phyloP scores from a whole-genome alignment of 2,329 filamentous ascomycete genomes.

The Cryphonectria nitschkei region DNA sequence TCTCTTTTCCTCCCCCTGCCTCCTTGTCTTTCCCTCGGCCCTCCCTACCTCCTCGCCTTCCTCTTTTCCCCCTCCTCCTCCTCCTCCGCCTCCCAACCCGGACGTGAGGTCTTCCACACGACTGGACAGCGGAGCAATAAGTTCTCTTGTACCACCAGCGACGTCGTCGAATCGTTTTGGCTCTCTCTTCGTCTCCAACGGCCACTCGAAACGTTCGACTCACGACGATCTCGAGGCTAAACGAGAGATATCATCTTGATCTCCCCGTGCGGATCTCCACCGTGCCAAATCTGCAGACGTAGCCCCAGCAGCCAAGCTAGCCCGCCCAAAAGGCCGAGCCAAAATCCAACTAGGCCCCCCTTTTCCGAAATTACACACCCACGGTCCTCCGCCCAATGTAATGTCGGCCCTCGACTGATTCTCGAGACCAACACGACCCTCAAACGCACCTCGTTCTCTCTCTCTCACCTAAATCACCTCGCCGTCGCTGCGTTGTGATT shows the following conservation, averaged over 20 bases:
- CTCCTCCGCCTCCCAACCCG: too few species aligned
- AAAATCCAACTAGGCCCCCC: slow-evolving; percentile 25
- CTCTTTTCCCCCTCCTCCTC: not conserved
- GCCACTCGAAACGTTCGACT: not conserved
- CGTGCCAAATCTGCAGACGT: slow-evolving; percentile 16
- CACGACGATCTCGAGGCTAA: slow-evolving; percentile 24
- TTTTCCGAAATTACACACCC: slow-evolving; percentile 27
- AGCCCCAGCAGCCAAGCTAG: slow-evolving; percentile 16
- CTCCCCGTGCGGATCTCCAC: slow-evolving; percentile 25
- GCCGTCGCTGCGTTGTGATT: slow-evolving; percentile 30
- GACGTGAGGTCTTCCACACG: not conserved
- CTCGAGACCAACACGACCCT: slow-evolving; percentile 27
- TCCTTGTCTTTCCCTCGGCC: slow-evolving; percentile 26
- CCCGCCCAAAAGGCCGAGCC: slow-evolving; percentile 23
- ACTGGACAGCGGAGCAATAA: slow-evolving; percentile 11
- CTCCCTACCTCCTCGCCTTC: slow-evolving; percentile 26
- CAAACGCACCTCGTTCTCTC: slow-evolving; percentile 19
- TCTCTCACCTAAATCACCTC: slow-evolving; percentile 25
- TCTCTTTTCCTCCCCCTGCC: slow-evolving; percentile 17
- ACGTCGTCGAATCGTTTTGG: slow-evolving; percentile 30
- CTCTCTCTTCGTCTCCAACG: not conserved
- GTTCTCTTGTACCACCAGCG: slow-evolving; percentile 30
- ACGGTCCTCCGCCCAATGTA: slow-evolving; percentile 30
- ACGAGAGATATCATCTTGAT: slow-evolving; percentile 21
- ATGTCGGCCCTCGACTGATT: slow-evolving; percentile 38